Conservation (phyloP, 768 basidiomycete species). For the Naganishia antarctica region DNA sequence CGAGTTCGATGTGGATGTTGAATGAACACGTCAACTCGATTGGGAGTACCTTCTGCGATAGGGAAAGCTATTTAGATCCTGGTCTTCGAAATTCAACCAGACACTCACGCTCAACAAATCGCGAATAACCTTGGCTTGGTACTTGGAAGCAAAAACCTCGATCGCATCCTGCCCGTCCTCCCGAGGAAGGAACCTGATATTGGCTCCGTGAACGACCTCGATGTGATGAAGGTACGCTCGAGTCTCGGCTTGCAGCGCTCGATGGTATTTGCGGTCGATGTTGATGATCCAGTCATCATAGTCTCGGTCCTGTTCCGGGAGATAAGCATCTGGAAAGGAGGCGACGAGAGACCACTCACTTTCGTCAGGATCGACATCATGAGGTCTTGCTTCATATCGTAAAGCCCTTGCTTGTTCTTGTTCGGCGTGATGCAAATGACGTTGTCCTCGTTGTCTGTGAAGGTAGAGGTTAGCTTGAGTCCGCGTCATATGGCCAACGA, state of each 20-base stretch:
- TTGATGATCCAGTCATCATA: constrained; percentile 82
- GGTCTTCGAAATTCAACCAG: background rate
- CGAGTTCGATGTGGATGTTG: constrained; percentile 74
- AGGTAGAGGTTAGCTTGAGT: no score
- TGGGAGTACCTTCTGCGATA: constrained; percentile 81
- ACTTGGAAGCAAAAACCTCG: constrained; percentile 16
- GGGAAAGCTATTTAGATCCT: no score
- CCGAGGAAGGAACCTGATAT: constrained; percentile 63
- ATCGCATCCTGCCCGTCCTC: constrained; percentile 60
- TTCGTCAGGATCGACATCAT: constrained; percentile 98
- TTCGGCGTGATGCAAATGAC: constrained; percentile 96
- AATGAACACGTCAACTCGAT: constrained; percentile 93
- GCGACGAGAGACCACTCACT: constrained; percentile 53
- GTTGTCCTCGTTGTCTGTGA: constrained; percentile 97
- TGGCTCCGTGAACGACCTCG: constrained; percentile 90
- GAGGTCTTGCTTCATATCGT: constrained; percentile 88
- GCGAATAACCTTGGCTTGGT: constrained; percentile 3
- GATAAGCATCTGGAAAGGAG: constrained; percentile 1
- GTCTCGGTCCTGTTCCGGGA: constrained; percentile 73
- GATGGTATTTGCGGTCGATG: constrained; percentile 90
- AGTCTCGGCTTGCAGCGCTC: constrained; percentile 91
- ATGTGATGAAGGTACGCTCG: constrained; percentile 95
- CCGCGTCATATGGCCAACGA: background rate
- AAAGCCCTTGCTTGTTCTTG: constrained; percentile 92
- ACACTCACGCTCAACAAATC: constrained; percentile 10